phyloP scores from a whole-genome alignment of 768 basidiomycete genomes.

The Calocybe cyanea region DNA sequence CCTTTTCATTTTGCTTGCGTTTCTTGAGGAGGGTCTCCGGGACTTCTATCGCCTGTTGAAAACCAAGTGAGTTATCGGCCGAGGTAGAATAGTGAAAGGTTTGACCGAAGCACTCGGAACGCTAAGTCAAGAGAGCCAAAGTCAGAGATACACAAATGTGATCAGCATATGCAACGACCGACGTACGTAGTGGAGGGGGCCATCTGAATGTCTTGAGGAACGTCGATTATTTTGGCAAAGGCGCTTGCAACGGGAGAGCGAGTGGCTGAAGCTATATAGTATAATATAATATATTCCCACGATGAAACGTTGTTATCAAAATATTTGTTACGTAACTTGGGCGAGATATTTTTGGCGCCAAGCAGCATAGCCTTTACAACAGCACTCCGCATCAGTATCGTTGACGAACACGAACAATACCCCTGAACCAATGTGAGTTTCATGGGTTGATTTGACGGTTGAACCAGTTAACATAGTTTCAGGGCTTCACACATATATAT shows the following conservation, averaged over 20 bases:
- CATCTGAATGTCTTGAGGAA: conserved; percentile 51
- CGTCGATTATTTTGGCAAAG: conserved; percentile 28
- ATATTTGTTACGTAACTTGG: too few species aligned
- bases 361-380: too few species aligned
- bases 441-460: too few species aligned
- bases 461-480: too few species aligned
- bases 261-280: conserved; percentile 46
- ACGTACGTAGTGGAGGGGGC: conserved; percentile 57
- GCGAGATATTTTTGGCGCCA: too few species aligned
- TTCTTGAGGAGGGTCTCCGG: conserved; percentile 99
- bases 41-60: conserved; percentile 80
- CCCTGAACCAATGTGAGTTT: too few species aligned
- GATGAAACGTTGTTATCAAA: not conserved
- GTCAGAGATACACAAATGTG: conserved; percentile 7
- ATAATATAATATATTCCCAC: conserved; percentile 33
- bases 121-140: conserved; percentile 23
- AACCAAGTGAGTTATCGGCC: conserved; percentile 15
- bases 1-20: conserved; percentile 97
- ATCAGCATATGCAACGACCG: not conserved
- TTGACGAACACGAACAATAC: too few species aligned
- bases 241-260: conserved; percentile 19
- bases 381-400: too few species aligned
- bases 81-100: conserved; percentile 15
- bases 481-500: too few species aligned
- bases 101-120: conserved; percentile 59